Conservation (phyloP, 768 basidiomycete species). For the Exidia glandulosa region DNA sequence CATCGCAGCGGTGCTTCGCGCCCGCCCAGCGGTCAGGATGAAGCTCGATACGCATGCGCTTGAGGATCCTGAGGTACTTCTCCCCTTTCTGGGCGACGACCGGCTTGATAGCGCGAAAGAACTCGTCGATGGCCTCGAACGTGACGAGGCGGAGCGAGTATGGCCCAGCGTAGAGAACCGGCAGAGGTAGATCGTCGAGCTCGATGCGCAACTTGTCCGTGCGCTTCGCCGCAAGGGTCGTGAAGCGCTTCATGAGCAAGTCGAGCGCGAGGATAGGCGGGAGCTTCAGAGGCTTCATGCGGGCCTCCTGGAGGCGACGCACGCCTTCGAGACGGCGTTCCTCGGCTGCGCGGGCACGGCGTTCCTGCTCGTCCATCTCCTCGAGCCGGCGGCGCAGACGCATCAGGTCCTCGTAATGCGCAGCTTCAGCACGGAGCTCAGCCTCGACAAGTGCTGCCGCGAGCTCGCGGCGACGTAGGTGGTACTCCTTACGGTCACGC, state of each 20-base stretch:
- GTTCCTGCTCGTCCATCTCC: background rate
- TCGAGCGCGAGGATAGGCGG: background rate
- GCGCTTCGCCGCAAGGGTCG: background rate
- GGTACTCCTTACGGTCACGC: background rate
- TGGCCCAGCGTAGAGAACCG: background rate
- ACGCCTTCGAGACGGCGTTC: background rate
- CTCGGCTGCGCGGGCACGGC: background rate
- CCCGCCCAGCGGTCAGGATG: background rate
- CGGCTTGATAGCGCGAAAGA: background rate
- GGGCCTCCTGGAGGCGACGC: background rate
- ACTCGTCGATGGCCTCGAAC: background rate
- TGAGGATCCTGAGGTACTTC: background rate
- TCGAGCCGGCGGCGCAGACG: background rate
- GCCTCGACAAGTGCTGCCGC: background rate
- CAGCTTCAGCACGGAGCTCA: background rate
- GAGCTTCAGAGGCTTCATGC: too few relatives aligned
- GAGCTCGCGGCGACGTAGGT: background rate
- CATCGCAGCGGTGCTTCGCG: background rate
- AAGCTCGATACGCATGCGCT: background rate
- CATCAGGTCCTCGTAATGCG: background rate
- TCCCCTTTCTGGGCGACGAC: background rate
- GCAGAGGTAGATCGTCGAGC: background rate
- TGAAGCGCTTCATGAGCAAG: background rate
- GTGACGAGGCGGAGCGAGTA: background rate
- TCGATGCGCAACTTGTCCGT: background rate